Base-by-base conservation (phyloP, 2,329 filamentous ascomycete species). In the Balansia obtecta region DNA sequence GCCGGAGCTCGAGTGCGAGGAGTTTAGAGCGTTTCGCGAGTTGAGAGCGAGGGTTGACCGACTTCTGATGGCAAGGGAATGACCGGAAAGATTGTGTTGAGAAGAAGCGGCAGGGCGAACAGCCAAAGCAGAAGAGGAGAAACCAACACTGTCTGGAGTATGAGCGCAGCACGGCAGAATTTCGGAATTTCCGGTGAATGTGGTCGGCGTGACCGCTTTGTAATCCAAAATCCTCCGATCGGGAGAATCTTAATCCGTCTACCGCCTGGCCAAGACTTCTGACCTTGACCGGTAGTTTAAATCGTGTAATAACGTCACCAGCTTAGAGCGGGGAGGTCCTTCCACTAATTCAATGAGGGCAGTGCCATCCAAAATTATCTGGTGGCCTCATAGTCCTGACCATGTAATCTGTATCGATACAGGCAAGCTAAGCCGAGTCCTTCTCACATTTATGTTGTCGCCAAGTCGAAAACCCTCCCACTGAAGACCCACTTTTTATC, bases 21-120 rank as follows among this genome's bases (percentile, higher is more conserved):
- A 48, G 34, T 47, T 51, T 49, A 43, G 49, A 47, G 54, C 56
- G 51, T 53, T 32, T 39, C 50, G 43, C 48, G 54, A 54, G 48
- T 47, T 47, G 52, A 53, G 46, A 60, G 61, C 59, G 63, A 61
- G 53, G 51, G 57, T 56, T 52, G 57, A 63, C 62, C 63, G 55
- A 60, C 64, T 65, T 67, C 63, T 57, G 58, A 50, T 56, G 64
- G 64, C 62, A 56, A 65, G 59, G 59, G 61, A 61, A 56, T 54
- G 60, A 57, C 57, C 48, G 49, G 51, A 47, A 53, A 50, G 53
- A 56, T 58, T 52, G 58, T 52, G 27, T 34, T 61, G 58, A 55
- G 54, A 56, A 51, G 52, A 52, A 50, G 54, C 56, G 50, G 45
- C 49, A 52, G 20, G 45, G 45, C 1, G 22, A 33, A 22, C 38